Percentiles rank a stretch among this genome's conserved stretches.
These are phyloP conservation scores for Helminthosporium solani DNA, from an alignment of 2,329 filamentous ascomycete genomes.

Conservation along the genomic window DNA sequence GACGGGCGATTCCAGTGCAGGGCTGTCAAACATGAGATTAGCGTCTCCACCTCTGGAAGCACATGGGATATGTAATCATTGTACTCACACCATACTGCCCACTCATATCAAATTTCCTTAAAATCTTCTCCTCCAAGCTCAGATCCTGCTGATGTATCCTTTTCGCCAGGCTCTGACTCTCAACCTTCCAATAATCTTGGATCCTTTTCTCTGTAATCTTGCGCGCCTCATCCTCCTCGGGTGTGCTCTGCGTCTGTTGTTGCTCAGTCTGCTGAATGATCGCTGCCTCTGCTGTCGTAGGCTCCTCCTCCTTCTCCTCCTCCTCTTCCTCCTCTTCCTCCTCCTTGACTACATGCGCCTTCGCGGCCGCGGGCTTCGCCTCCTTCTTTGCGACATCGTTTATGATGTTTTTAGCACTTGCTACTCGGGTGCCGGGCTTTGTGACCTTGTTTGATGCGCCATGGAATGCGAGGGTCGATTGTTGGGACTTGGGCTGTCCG, in stretches of 20 bases:
- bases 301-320: slow-evolving; percentile 29
- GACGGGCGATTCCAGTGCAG: slow-evolving; percentile 78
- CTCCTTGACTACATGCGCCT: slow-evolving; percentile 21
- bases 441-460: slow-evolving; percentile 57
- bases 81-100: slow-evolving; percentile 81
- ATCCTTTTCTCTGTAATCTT: slow-evolving; percentile 69
- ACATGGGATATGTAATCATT: background rate
- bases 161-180: slow-evolving; percentile 64
- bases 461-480: slow-evolving; percentile 65
- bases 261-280: slow-evolving; percentile 43
- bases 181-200: slow-evolving; percentile 71
- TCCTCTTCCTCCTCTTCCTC: slow-evolving; percentile 27
- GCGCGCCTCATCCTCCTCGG: slow-evolving; percentile 59
- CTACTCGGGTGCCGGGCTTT: slow-evolving; percentile 51
- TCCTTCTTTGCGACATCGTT: slow-evolving; percentile 34
- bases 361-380: slow-evolving; percentile 23
- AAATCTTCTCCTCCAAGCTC: slow-evolving; percentile 74
- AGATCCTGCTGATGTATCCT: slow-evolving; percentile 77
- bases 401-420: slow-evolving; percentile 41
- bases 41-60: slow-evolving; percentile 9
- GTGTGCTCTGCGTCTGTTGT: slow-evolving; percentile 25
- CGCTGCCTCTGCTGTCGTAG: slow-evolving; percentile 43
- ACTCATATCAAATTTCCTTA: slow-evolving; percentile 90
- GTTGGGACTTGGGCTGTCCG: slow-evolving; percentile 52
- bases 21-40: slow-evolving; percentile 58